These are phyloP conservation scores for Penicillium alfredii DNA, from an alignment of 495 filamentous ascomycete genomes.

Conservation along the genomic window DNA sequence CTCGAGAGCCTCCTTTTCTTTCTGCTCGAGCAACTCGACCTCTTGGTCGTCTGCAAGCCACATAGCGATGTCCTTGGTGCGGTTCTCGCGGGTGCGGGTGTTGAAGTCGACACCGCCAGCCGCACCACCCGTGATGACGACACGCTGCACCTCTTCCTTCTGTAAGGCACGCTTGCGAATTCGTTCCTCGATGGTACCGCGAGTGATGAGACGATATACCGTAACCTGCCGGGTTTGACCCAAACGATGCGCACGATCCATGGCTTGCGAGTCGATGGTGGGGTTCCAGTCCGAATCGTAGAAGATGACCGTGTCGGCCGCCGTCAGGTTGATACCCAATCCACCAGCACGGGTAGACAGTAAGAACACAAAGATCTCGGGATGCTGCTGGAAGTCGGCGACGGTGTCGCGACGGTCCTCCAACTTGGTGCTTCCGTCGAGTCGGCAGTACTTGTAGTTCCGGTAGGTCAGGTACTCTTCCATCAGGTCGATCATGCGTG, in stretches of 20 bases:
- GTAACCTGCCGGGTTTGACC: conserved; percentile 95
- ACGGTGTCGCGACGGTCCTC: conserved; percentile 97
- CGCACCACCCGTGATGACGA: conserved; percentile 90
- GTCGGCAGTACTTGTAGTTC: conserved; percentile 95
- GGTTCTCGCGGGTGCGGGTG: conserved; percentile 79
- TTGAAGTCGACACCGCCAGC: conserved; percentile 87
- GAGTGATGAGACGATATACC: conserved; percentile 95
- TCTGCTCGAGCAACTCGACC: conserved; percentile 81
- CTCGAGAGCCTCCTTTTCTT: conserved; percentile 74
- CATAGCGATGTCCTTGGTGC: conserved; percentile 92
- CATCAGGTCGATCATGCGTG: conserved; percentile 99
- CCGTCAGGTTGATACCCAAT: conserved; percentile 94
- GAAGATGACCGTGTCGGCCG: conserved; percentile 93
- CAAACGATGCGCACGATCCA: conserved; percentile 97
- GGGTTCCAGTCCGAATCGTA: conserved; percentile 99
- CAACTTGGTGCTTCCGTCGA: conserved; percentile 97
- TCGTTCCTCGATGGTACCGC: conserved; percentile 95
- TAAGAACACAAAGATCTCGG: conserved; percentile 94
- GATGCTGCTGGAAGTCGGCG: conserved; percentile 86
- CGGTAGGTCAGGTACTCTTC: conserved; percentile 98
- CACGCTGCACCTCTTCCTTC: conserved; percentile 98
- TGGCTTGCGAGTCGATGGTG: conserved; percentile 96
- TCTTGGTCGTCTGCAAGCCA: conserved; percentile 96
- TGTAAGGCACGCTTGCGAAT: conserved; percentile 96
- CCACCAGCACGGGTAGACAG: conserved; percentile 94